phyloP scores from a whole-genome alignment of 2,329 filamentous ascomycete genomes.

The Diaporthe caulivora region DNA sequence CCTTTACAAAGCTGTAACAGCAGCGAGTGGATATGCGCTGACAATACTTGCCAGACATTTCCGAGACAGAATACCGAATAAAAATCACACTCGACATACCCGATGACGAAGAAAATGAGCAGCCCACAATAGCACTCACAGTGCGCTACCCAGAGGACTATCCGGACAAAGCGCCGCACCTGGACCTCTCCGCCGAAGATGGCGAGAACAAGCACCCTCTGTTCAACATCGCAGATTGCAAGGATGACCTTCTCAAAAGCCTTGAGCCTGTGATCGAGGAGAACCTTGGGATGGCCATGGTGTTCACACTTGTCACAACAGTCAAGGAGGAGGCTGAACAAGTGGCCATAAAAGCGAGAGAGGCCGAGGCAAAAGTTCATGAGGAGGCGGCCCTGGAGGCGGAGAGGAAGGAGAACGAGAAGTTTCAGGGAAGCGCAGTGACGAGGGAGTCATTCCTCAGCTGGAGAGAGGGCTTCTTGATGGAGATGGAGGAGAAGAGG shows the following conservation, averaged over 20 bases:
- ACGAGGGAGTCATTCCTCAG: constrained; percentile 86
- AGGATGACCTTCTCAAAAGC: constrained; percentile 76
- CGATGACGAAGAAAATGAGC: constrained; percentile 69
- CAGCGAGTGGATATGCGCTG: neutral
- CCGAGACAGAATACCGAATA: constrained; percentile 90
- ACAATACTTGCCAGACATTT: constrained; percentile 76
- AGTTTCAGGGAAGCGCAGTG: constrained; percentile 92
- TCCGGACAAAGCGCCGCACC: constrained; percentile 85
- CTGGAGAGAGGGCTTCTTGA: constrained; percentile 83
- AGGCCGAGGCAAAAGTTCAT: constrained; percentile 68
- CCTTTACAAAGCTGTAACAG: neutral
- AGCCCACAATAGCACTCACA: constrained; percentile 81
- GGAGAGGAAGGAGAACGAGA: constrained; percentile 94
- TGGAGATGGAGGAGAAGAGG: constrained; percentile 84
- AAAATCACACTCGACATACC: constrained; percentile 85
- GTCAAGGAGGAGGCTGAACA: constrained; percentile 93
- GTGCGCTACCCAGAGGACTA: constrained; percentile 92
- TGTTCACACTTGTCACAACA: constrained; percentile 89
- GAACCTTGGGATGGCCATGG: constrained; percentile 96
- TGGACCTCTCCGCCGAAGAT: constrained; percentile 82
- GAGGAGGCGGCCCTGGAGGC: constrained; percentile 69
- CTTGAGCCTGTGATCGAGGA: constrained; percentile 85
- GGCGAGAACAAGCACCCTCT: constrained; percentile 77
- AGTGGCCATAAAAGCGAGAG: constrained; percentile 80
- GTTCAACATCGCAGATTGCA: constrained; percentile 86